These are phyloP conservation scores for Pseudozyma hubeiensis DNA, from an alignment of 1,284 basidiomycete species.

Conservation along the genomic window DNA sequence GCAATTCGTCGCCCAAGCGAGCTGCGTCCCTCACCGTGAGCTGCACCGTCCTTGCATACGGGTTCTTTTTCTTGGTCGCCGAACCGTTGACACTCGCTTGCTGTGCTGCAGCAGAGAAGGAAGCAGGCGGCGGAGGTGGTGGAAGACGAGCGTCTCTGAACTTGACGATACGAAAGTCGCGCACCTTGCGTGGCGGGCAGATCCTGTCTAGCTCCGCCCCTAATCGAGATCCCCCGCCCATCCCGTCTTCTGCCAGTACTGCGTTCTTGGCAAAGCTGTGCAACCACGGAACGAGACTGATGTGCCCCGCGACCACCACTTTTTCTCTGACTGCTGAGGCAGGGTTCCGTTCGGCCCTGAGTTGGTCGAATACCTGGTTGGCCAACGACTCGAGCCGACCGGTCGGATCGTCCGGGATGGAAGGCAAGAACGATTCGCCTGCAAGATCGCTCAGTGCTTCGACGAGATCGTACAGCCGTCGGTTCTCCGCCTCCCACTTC, in stretches of 20 bases:
- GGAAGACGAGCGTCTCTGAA: constrained; percentile 75
- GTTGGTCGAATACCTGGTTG: constrained; percentile 15
- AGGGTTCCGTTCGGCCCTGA: constrained; percentile 14
- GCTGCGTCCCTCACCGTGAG: constrained; percentile 55
- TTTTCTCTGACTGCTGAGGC: constrained; percentile 26
- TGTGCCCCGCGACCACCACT: constrained; percentile 18
- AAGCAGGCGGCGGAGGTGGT: constrained; percentile 8
- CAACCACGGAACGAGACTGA: constrained; percentile 21
- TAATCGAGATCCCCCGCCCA: constrained; percentile 5
- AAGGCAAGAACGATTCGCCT: constrained; percentile 30
- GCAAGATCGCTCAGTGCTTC: constrained; percentile 26
- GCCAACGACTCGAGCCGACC: constrained; percentile 27
- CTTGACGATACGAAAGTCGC: constrained; percentile 82
- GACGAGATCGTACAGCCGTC: constrained; percentile 38
- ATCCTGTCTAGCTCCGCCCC: constrained; percentile 71
- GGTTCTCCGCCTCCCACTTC: constrained; percentile 19
- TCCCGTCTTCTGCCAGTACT: constrained; percentile 16
- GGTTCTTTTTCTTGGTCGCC: constrained; percentile 23
- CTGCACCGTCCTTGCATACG: constrained; percentile 50
- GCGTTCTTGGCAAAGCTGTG: constrained; percentile 11
- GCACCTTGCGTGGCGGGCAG: constrained; percentile 82
- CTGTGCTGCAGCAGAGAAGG: neutral
- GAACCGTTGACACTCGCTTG: neutral
- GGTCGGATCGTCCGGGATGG: constrained; percentile 25
- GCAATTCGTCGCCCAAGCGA: constrained; percentile 27